phyloP scores from a whole-genome alignment of 805 yeast species.

The Yarrowia osloensis region DNA sequence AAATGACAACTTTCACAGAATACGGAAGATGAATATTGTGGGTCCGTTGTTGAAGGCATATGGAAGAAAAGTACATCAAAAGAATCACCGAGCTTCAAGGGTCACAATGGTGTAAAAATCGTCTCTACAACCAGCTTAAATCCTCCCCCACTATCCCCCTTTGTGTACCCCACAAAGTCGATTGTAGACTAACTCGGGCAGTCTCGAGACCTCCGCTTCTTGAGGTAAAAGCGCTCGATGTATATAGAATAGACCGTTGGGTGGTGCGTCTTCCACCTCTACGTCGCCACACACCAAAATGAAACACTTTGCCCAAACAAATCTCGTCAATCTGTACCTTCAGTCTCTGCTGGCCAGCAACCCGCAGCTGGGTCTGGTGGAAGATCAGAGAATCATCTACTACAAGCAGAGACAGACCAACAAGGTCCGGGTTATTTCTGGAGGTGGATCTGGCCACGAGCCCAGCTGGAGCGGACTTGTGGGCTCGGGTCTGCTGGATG shows the following conservation, averaged over 20 bases:
- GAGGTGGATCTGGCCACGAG: conserved; percentile 55
- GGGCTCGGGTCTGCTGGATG: conserved; percentile 78
- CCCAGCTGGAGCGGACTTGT: conserved; percentile 92
- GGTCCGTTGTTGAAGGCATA: too few species aligned
- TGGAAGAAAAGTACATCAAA: not conserved
- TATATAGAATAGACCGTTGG: not conserved
- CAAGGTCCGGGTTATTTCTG: conserved; percentile 51
- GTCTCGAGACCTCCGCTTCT: not conserved
- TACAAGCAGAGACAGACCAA: conserved; percentile 33
- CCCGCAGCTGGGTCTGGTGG: conserved; percentile 20
- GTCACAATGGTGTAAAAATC: not conserved
- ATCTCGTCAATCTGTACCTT: conserved; percentile 22
- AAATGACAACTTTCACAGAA: too few species aligned
- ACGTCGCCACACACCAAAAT: not conserved
- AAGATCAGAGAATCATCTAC: conserved; percentile 20
- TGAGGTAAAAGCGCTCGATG: not conserved
- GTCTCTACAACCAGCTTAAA: too few species aligned
- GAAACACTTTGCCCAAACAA: conserved; percentile 1
- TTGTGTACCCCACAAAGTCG: conserved; percentile 6
- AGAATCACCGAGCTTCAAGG: not conserved
- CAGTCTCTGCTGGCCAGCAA: conserved; percentile 10
- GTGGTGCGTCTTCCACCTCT: not conserved
- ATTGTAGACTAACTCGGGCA: not conserved
- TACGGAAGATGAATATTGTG: too few species aligned
- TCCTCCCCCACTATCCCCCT: too few species aligned